Conservation (phyloP, 1,284 basidiomycete species). For the Mixia osmundae region DNA sequence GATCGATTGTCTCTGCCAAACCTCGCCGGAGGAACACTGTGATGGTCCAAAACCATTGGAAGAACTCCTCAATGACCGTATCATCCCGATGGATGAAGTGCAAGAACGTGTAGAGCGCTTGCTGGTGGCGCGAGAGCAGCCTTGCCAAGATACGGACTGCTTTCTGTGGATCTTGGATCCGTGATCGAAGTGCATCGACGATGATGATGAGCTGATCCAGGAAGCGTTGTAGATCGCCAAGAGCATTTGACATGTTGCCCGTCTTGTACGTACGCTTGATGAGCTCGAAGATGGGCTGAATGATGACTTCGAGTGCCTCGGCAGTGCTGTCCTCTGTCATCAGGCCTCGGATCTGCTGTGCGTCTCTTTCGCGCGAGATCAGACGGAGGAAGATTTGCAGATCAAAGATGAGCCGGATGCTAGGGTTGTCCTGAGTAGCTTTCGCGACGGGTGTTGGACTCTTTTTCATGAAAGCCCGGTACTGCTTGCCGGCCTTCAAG, state of each 20-base stretch:
- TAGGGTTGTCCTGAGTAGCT: constrained; percentile 10
- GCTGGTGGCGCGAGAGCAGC: constrained; percentile 76
- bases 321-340: constrained; percentile 12
- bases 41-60: constrained; percentile 14
- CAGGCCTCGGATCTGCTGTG: constrained; percentile 11
- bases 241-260: constrained; percentile 9
- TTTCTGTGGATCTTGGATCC: constrained; percentile 39
- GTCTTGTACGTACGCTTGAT: constrained; percentile 12
- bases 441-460: constrained; percentile 9
- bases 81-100: constrained; percentile 57
- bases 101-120: constrained; percentile 81
- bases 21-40: constrained; percentile 11
- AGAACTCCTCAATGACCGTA: constrained; percentile 14
- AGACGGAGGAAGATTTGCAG: constrained; percentile 13
- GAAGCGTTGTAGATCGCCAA: constrained; percentile 12
- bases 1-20: constrained; percentile 9
- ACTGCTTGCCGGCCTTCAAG: constrained; percentile 9
- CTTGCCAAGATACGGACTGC: constrained; percentile 84
- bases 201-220: constrained; percentile 15
- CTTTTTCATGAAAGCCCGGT: constrained; percentile 10
- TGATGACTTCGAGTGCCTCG: constrained; percentile 11
- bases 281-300: constrained; percentile 11
- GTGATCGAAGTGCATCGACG: constrained; percentile 6
- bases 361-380: constrained; percentile 12
- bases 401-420: constrained; percentile 15